Percentiles rank a stretch among this genome's conserved stretches.
Conservation (phyloP, 441 rosid species). For the Iberis amara region DNA sequence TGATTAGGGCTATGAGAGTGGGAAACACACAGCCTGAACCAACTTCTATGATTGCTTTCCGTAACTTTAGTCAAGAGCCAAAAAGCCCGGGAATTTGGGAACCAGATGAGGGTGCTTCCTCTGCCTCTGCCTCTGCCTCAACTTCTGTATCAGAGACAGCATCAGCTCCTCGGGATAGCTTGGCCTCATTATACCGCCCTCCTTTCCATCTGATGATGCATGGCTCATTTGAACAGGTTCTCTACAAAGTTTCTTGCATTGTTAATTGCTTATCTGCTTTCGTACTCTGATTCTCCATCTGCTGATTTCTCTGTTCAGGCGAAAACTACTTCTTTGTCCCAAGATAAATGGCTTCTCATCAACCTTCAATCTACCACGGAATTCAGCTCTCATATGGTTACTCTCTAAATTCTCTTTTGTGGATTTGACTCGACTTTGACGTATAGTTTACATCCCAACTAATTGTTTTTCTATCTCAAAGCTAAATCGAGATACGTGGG, state of each 20-base stretch:
- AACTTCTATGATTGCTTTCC: slow-evolving; percentile 67
- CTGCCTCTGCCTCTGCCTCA: slow-evolving; percentile 37
- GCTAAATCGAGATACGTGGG: slow-evolving; percentile 99
- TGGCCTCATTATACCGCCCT: slow-evolving; percentile 89
- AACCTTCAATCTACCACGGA: slow-evolving; percentile 87
- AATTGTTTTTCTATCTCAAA: slow-evolving; percentile 34
- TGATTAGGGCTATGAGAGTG: slow-evolving; percentile 44
- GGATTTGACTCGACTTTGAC: not conserved
- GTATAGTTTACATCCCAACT: slow-evolving; percentile 4
- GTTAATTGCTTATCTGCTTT: slow-evolving; percentile 3
- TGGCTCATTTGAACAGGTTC: slow-evolving; percentile 90
- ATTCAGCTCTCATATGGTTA: slow-evolving; percentile 96
- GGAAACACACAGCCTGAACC: slow-evolving; percentile 47
- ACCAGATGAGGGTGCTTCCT: slow-evolving; percentile 64
- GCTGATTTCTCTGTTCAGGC: slow-evolving; percentile 44
- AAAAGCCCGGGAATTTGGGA: slow-evolving; percentile 91
- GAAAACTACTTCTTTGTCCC: slow-evolving; percentile 59
- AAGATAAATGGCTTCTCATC: slow-evolving; percentile 89
- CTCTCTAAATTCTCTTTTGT: slow-evolving; percentile 6
- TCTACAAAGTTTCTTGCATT: slow-evolving; percentile 2
- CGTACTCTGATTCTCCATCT: slow-evolving; percentile 13
- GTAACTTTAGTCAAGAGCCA: slow-evolving; percentile 85
- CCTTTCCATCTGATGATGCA: slow-evolving; percentile 76
- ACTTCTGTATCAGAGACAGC: slow-evolving; percentile 33
- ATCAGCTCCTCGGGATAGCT: slow-evolving; percentile 67